Evolutionary conservation across 1,139 yeast genomes (phyloP), one percentile per base, ranked within the genome.

Genomic region (Saccharomycopsis hybrid): DNA sequence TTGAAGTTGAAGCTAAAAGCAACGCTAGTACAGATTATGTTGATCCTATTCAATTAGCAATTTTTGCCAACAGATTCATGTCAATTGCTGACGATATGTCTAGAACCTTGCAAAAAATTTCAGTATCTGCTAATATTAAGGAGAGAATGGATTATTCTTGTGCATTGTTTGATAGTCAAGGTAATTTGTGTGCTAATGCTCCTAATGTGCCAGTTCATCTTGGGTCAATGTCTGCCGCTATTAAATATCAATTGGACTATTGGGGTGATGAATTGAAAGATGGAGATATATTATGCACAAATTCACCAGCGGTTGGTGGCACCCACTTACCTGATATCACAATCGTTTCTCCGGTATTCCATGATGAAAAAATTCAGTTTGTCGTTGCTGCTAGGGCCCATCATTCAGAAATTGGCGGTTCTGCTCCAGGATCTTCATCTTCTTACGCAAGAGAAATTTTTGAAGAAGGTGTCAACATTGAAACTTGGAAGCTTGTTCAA

Each of bases 71-170:
- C 62, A 70, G 94, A 57, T 85, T 85, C 61, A 85, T 85, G 95
- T 84, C 87, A 47, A 82, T 85, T 62, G 95, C 95, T 3, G 94
- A 85, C 59, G 92, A 85, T 61, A 85, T 85, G 95, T 94, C 94
- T n/a, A 75, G 80, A 57, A 85, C 90, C 9, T 68, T 85, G 56
- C 84, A 84, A 58, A 85, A 83, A 64, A 85, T 92, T 0, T 76
- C 90, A 3, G 85, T 85, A 44, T 83, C 92, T 5, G 84, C 92
- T 13, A 85, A 85, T 59, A 86, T 85, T 55, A 85, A 85, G 60
- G 95, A 85, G 62, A 70, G 95, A 54, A 69, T 85, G 48, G 95
- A 85, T 62, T 85, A 85, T 62, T 84, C 94, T 5, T 85, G 95
- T 71, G 95, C 95, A 1, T 67, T 85, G 31, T 85, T 85, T 62